Conservation (phyloP, 345 rosid genomes). For the Gossypium herbaceum region DNA sequence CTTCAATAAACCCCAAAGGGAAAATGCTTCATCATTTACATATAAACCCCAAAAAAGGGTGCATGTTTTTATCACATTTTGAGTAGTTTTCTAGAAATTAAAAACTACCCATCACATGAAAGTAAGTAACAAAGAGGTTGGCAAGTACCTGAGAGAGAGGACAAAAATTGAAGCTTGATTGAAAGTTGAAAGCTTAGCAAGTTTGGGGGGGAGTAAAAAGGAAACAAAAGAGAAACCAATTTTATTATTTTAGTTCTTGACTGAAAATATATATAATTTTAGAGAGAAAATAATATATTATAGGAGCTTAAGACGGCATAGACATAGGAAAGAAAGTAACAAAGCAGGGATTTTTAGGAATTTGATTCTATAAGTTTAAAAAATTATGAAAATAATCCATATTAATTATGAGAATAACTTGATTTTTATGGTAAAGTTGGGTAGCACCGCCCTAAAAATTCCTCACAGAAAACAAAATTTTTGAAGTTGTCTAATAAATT, state of each 20-base stretch:
- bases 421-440: too few relatives aligned
- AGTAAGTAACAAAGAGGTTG: not conserved
- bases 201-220: not conserved
- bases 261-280: too few relatives aligned
- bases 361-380: too few relatives aligned
- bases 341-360: too few relatives aligned
- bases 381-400: too few relatives aligned
- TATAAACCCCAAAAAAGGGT: not conserved
- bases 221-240: not conserved
- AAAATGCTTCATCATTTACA: not conserved
- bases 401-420: too few relatives aligned
- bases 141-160: not conserved
- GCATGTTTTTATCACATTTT: not conserved
- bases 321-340: not conserved
- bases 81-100: not conserved
- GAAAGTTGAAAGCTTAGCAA: not conserved
- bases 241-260: too few relatives aligned
- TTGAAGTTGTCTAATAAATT: fast-evolving
- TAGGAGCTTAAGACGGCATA: not conserved
- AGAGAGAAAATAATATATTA: too few relatives aligned
- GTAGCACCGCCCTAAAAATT: too few relatives aligned
- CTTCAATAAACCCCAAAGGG: not conserved
- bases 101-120: not conserved
- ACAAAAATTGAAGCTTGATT: not conserved
- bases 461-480: fast-evolving